Evolutionary conservation across 2,329 filamentous ascomycete genomes (phyloP), one percentile per base, ranked within the genome.

Genomic region (Incumbomyces lentus): DNA sequence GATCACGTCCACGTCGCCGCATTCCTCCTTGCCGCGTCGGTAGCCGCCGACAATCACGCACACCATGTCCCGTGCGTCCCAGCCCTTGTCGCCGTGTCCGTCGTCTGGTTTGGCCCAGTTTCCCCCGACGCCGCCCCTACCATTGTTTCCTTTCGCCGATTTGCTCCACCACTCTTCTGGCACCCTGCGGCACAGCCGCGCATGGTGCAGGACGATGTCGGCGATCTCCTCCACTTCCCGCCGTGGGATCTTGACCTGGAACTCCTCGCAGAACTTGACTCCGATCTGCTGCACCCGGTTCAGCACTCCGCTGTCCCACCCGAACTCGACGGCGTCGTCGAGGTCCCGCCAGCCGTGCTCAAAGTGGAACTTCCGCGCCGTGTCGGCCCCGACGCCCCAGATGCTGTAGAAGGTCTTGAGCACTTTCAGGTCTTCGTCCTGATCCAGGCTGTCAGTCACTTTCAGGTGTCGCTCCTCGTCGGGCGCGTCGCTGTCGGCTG

Each of bases 181-280:
- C 13, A 50, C 39, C 5, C 43, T 32, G 14, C 50, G 40, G 8
- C 49, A 47, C 10, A 36, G 14, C 19, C 56, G 35, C 4, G 87
- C 87, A 52, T 92, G 81, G 1, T 67, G 58, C 1, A 82, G 71
- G 13, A 95, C 74, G 1, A 72, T 69, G 3, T 67, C 58, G 0
- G 76, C 78, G 44, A 95, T 94, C 0, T 61, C 58, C 55, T 86
- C 81, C 0, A 87, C 84, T 62, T 96, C 88, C 0, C 59, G 48
- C 1, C 88, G 77, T 0, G 86, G 75, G 3, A 96, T 86, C 12
- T 76, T 79, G 13, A 73, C 64, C 38, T 76, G 68, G 46, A 98
- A 84, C 52, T 96, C 90, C 30, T 93, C 84, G 61, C 93, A 95
- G 65, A 81, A 95, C 61, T 96, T 96, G 37, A 95, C 71, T 0